These are phyloP conservation scores for Eragrostis nindensis DNA, from an alignment of 176 grass and related monocot species.

Conservation along the genomic window DNA sequence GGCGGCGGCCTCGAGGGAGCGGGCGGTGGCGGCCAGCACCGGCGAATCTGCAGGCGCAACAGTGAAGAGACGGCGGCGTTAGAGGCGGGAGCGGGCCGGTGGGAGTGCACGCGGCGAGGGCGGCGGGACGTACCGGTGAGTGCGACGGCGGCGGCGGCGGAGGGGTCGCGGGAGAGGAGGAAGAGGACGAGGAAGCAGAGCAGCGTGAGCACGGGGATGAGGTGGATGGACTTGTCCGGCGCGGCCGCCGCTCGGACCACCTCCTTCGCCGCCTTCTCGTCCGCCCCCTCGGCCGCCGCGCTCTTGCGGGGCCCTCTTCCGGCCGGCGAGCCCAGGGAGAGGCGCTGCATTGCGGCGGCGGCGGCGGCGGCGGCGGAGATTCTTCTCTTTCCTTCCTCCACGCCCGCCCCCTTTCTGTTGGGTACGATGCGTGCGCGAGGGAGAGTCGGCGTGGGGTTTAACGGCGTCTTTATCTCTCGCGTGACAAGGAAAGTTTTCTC, in stretches of 20 bases:
- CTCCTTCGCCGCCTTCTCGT: slow-evolving; percentile 56
- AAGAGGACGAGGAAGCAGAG: slow-evolving; percentile 87
- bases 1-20: slow-evolving; percentile 44
- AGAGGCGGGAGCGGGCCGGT: not conserved
- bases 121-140: slow-evolving; percentile 39
- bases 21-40: slow-evolving; percentile 32
- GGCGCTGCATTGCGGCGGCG: slow-evolving; percentile 76
- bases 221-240: slow-evolving; percentile 70
- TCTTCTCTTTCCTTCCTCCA: not conserved
- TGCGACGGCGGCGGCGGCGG: slow-evolving; percentile 48
- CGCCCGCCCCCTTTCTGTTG: slow-evolving; percentile 1
- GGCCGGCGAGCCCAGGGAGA: slow-evolving; percentile 71
- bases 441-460: not conserved
- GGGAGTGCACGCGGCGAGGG: not conserved
- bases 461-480: not conserved
- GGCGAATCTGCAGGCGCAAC: slow-evolving; percentile 51
- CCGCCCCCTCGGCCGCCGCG: slow-evolving; percentile 25
- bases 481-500: not conserved
- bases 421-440: not conserved
- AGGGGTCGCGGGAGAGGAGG: slow-evolving; percentile 76
- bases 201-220: slow-evolving; percentile 83
- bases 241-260: slow-evolving; percentile 21
- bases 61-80: not conserved
- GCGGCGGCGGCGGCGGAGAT: slow-evolving; percentile 15
- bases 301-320: slow-evolving; percentile 19